phyloP scores from a whole-genome alignment of 257 asterid species.

The Ajuga chamaepitys region DNA sequence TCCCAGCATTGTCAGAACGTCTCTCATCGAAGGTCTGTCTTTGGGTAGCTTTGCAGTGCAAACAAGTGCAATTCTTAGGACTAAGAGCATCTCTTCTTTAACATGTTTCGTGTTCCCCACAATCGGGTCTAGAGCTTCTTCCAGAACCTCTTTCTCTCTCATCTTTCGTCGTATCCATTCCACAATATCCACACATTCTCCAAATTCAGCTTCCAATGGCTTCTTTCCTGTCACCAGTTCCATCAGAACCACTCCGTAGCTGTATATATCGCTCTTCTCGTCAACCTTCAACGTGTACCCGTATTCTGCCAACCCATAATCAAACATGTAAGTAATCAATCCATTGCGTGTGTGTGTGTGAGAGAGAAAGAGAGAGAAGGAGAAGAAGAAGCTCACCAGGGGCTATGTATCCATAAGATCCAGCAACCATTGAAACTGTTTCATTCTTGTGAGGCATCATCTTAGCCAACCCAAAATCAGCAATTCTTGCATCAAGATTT shows the following conservation, averaged over 20 bases:
- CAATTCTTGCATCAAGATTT: constrained; percentile 40
- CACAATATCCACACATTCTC: constrained; percentile 36
- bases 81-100: constrained; percentile 54
- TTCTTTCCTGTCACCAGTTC: constrained; percentile 50
- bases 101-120: constrained; percentile 33
- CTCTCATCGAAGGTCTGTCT: constrained; percentile 56
- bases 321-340: neutral
- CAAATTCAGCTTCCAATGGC: constrained; percentile 46
- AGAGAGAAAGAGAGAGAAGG: neutral
- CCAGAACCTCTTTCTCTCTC: constrained; percentile 18
- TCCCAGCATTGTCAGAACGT: constrained; percentile 45
- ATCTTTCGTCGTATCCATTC: constrained; percentile 39
- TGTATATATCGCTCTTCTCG: constrained; percentile 53
- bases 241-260: constrained; percentile 54
- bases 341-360: no score
- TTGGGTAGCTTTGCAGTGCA: constrained; percentile 46
- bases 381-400: constrained; percentile 37
- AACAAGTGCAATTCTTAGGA: constrained; percentile 40
- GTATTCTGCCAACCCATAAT: constrained; percentile 30
- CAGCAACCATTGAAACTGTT: constrained; percentile 48
- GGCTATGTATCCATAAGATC: constrained; percentile 63
- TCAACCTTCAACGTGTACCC: constrained; percentile 52
- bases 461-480: constrained; percentile 57
- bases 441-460: constrained; percentile 31
- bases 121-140: constrained; percentile 33